phyloP scores from a whole-genome alignment of 371 early-diverging fungal species.

The Saksenaea vasiformis region DNA sequence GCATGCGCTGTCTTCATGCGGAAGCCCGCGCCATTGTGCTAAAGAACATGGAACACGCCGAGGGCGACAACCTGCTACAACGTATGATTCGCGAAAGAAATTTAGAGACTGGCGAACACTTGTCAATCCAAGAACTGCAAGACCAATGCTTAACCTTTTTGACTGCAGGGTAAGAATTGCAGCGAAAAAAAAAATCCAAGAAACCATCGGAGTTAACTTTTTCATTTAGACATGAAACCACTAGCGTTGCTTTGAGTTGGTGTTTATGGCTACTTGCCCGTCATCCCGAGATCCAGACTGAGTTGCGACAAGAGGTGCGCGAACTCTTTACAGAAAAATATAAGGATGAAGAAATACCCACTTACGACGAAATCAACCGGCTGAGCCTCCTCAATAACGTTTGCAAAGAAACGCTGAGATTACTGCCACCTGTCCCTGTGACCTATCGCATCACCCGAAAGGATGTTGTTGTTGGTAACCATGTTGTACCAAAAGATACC shows the following conservation, averaged over 20 bases:
- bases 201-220: not conserved
- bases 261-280: constrained; percentile 50
- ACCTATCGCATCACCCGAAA: constrained; percentile 45
- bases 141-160: constrained; percentile 41
- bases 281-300: constrained; percentile 40
- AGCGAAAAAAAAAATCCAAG: not conserved
- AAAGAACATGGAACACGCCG: constrained; percentile 26
- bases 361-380: constrained; percentile 33
- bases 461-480: constrained; percentile 35
- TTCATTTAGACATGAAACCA: constrained; percentile 48
- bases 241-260: constrained; percentile 54
- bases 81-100: constrained; percentile 28
- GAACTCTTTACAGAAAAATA: constrained; percentile 8
- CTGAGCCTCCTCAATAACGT: constrained; percentile 39
- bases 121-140: constrained; percentile 27
- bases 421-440: constrained; percentile 53
- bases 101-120: constrained; percentile 28
- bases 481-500: constrained; percentile 58
- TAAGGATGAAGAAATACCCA: constrained; percentile 19
- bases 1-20: constrained; percentile 31
- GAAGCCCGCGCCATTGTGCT: constrained; percentile 39
- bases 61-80: constrained; percentile 29
- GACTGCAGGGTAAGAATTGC: constrained; percentile 27
- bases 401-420: constrained; percentile 44
- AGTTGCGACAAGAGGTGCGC: constrained; percentile 44